phyloP scores from a whole-genome alignment of 495 filamentous ascomycete genomes.

The Aspergillus haitiensis region DNA sequence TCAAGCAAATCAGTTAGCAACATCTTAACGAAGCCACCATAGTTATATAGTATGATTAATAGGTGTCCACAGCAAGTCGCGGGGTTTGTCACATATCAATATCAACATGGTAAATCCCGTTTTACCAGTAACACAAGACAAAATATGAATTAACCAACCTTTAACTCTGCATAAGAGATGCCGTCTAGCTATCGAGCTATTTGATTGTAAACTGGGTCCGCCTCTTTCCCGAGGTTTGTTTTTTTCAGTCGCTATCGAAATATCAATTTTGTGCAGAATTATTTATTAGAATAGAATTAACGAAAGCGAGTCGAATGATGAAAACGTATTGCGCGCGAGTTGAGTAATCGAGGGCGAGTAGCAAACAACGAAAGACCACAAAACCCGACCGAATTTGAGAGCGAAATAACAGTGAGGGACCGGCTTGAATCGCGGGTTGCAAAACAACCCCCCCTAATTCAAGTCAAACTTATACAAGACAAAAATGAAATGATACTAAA shows the following conservation, averaged over 20 bases:
- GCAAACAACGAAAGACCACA: constrained; percentile 7
- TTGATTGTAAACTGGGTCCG: neutral
- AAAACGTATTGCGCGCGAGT: neutral
- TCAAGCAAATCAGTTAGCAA: constrained; percentile 1
- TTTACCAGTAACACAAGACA: neutral
- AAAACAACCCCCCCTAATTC: constrained; percentile 3
- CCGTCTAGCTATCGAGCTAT: neutral
- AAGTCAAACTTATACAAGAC: constrained; percentile 1
- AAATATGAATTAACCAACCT: neutral
- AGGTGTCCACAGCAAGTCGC: neutral
- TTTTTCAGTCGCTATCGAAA: too few species aligned
- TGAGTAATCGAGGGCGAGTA: constrained; percentile 3
- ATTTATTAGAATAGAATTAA: neutral
- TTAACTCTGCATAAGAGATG: constrained; percentile 8
- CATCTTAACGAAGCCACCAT: neutral
- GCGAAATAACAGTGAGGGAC: constrained; percentile 22
- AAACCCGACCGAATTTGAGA: neutral
- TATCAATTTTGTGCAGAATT: neutral
- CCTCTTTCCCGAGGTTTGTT: too few species aligned
- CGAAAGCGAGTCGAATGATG: neutral
- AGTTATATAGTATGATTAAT: neutral
- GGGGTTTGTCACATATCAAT: too few species aligned
- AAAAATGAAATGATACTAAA: neutral
- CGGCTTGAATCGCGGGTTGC: neutral
- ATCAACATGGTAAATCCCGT: neutral